Base-by-base conservation (phyloP, 148 eudicot genomes). In the Dianthus caryophyllus region DNA sequence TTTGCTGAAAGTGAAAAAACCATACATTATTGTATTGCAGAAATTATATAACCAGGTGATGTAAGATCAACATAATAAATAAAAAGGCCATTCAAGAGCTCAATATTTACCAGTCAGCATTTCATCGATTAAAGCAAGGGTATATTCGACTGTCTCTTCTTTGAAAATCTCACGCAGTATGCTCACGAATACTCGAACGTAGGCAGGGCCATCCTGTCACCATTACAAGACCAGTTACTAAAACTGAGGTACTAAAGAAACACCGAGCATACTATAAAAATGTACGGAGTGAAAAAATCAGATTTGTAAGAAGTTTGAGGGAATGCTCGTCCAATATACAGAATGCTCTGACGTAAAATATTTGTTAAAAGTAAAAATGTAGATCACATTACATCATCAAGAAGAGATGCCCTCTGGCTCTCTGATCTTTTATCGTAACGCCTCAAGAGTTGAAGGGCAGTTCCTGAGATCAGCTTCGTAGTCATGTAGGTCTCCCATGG, bases 401-500 rank as follows among this genome's bases (percentile, higher is more conserved):
- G 80, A 76, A 93, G 75, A 47, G 82, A 82, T 66, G 95, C 95
- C 76, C 85, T 88, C 64, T 82, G 68, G 79, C 80, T 86, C 73
- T 85, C 91, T 15, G 92, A 57, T 75, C 74, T 88, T 69, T 93
- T 88, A 79, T 93, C 97, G 70, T 85, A 93, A 41, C 92, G 87
- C 80, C 97, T 80, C 69, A 93, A 68, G 74, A 90, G 86, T 85
- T 93, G 98, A 58, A 93, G 96, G 57, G 88, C 81, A 70, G 90
- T 93, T 74, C 97, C 90, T 0, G 82, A 71, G 72, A 93, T 90
- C 79, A 93, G 79, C 84, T 90, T 93, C 22, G 96, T 93, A 7
- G 87, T 86, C 96, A 84, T 90, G 82, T 93, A 93, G 6, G 96
- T 90, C 83, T 93, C 98, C 98, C 98, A 93, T 69, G 98, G 97